These are phyloP conservation scores for Echeveria elegans DNA, from an alignment of 164 flowering plant species.

Conservation along the genomic window DNA sequence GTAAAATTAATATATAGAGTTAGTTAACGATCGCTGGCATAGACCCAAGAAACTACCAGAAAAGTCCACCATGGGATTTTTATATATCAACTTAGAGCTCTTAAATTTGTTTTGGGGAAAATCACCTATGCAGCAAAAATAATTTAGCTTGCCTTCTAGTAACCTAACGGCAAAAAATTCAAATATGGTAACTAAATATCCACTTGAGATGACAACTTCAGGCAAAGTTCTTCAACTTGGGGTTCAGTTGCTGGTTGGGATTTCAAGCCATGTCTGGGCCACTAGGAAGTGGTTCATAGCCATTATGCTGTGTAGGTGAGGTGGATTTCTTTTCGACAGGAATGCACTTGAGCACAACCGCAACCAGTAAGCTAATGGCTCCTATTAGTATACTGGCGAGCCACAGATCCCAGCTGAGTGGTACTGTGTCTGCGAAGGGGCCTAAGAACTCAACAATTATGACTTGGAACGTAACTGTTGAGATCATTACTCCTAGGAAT, in stretches of 20 bases:
- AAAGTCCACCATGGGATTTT: no score
- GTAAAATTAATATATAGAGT: no score
- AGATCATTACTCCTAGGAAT: conserved; percentile 38
- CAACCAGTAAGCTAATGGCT: conserved; percentile 40
- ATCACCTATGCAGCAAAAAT: neutral
- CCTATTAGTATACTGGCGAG: conserved; percentile 46
- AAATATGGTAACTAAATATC: neutral
- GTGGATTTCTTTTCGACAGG: conserved; percentile 31
- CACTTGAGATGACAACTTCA: neutral
- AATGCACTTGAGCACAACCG: conserved; percentile 49
- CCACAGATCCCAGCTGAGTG: conserved; percentile 55
- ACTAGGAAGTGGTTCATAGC: conserved; percentile 51
- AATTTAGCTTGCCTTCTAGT: neutral
- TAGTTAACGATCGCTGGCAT: no score
- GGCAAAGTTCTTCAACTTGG: neutral
- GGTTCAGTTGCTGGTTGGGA: neutral
- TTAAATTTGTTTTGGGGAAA: neutral
- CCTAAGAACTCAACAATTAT: conserved; percentile 70
- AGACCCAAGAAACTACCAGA: no score
- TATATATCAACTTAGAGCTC: no score
- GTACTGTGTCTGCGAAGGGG: conserved; percentile 57
- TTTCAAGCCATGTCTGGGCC: conserved; percentile 50
- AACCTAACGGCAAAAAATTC: neutral
- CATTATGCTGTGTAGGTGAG: conserved; percentile 34
- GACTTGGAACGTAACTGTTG: conserved; percentile 52